These are phyloP conservation scores for Alternaria brassicae DNA, from an alignment of 2,329 filamentous ascomycete species.

Conservation along the genomic window DNA sequence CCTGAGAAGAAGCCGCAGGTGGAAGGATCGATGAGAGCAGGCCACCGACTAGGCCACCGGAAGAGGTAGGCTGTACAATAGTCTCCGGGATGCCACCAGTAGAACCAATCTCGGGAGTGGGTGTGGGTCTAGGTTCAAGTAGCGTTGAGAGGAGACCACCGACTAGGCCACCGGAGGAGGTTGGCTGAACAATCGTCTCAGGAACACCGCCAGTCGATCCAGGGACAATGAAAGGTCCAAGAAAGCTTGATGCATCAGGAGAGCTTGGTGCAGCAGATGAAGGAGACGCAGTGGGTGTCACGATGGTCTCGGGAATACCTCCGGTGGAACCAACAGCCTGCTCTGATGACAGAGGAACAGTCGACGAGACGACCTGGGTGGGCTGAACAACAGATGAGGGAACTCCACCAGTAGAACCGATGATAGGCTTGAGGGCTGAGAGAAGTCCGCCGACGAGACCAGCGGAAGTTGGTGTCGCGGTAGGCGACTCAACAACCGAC, in stretches of 20 bases:
- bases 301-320: conserved; percentile 24
- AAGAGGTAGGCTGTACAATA: conserved; percentile 13
- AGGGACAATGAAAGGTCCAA: conserved; percentile 34
- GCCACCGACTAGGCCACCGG: conserved; percentile 15
- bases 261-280: conserved; percentile 15
- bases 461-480: conserved; percentile 5
- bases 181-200: conserved; percentile 18
- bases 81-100: conserved; percentile 25
- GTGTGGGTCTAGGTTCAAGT: conserved; percentile 20
- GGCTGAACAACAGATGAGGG: conserved; percentile 32
- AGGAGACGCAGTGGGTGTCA: conserved; percentile 24
- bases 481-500: conserved; percentile 4
- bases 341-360: conserved; percentile 14
- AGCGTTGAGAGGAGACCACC: conserved; percentile 24
- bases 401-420: conserved; percentile 30
- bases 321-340: conserved; percentile 23
- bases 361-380: conserved; percentile 9
- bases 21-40: conserved; percentile 23
- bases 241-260: conserved; percentile 27
- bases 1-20: conserved; percentile 21
- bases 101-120: conserved; percentile 7
- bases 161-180: conserved; percentile 19
- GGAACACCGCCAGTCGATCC: conserved; percentile 30
- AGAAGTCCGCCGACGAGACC: conserved; percentile 11
- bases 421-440: conserved; percentile 21